Evolutionary conservation across 2,329 filamentous ascomycete genomes (phyloP), one percentile per base, ranked within the genome.

Genomic region (Fusarium xylarioides): DNA sequence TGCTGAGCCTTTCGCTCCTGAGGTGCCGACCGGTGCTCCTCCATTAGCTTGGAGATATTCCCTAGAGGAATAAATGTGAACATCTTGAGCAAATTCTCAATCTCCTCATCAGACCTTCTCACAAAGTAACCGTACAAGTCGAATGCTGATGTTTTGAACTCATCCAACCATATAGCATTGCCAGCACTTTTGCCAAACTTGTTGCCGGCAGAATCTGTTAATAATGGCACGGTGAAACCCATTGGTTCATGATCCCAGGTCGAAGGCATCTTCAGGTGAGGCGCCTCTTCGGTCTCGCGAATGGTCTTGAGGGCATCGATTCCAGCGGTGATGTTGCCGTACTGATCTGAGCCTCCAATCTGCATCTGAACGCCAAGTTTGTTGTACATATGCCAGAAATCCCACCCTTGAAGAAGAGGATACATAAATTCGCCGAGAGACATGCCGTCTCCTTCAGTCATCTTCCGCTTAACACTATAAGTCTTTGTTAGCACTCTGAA

Each of bases 111-210:
- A 2, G 95, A 86, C 0, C 92, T 91, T 56, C 94, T 90, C 72
- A 98, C 86, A 77, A 98, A 96, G 85, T 95, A 98, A 80, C 95
- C 86, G 80, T 98, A 98, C 2, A 98, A 86, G 65, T 98, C 94
- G 78, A 95, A 98, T 0, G 91, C 85, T 35, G 88, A 91, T 4
- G 95, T 97, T 88, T 94, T 89, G 76, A 92, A 91, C 59, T 87
- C 86, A 80, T 98, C 94, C 7, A 99, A 88, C 96, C 96, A 99
- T 40, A 99, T 83, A 5, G 95, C 95, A 80, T 98, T 98, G 32
- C 95, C 95, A 4, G 94, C 93, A 71, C 92, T 97, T 85, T 99
- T 99, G 57, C 96, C 96, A 76, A 98, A 95, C 82, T 99, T 99
- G 79, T 90, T 90, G 23, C 96, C 96, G 2, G 93, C 89, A 2